Evolutionary conservation across 768 basidiomycete species (phyloP).

Genomic region (Leccinum subgranulosum): DNA sequence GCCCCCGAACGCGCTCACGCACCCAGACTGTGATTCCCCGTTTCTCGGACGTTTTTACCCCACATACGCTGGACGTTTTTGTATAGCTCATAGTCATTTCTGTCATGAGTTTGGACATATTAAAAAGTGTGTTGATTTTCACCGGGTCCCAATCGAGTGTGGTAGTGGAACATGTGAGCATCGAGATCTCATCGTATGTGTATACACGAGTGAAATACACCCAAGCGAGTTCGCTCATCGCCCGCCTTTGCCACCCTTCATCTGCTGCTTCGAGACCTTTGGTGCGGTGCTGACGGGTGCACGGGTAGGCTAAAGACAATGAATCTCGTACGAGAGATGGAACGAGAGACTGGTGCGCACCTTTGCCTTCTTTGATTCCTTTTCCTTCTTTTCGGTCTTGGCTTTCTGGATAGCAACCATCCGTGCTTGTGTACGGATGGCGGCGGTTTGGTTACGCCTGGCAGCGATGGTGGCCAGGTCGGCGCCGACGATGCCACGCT

Average conservation of each 20-base stretch:
- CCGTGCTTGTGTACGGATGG: constrained; percentile 76
- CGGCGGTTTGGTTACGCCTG: constrained; percentile 88
- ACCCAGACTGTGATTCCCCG: constrained; percentile 19
- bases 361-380: constrained; percentile 89
- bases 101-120: neutral
- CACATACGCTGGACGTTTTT: constrained; percentile 8
- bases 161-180: constrained; percentile 6
- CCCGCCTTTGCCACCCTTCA: constrained; percentile 86
- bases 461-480: constrained; percentile 90
- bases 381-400: constrained; percentile 95
- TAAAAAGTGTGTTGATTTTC: neutral
- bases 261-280: constrained; percentile 93
- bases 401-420: constrained; percentile 88
- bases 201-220: constrained; percentile 15
- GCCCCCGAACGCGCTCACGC: constrained; percentile 37
- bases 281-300: constrained; percentile 57
- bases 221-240: constrained; percentile 42
- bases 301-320: constrained; percentile 48
- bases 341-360: constrained; percentile 31
- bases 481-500: constrained; percentile 97
- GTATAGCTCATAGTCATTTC: constrained; percentile 6
- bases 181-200: constrained; percentile 19
- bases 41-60: neutral
- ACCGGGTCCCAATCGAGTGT: neutral
- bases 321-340: neutral